Evolutionary conservation across 495 filamentous ascomycete species (phyloP).

Genomic region (Aspergillus homomorphus): DNA sequence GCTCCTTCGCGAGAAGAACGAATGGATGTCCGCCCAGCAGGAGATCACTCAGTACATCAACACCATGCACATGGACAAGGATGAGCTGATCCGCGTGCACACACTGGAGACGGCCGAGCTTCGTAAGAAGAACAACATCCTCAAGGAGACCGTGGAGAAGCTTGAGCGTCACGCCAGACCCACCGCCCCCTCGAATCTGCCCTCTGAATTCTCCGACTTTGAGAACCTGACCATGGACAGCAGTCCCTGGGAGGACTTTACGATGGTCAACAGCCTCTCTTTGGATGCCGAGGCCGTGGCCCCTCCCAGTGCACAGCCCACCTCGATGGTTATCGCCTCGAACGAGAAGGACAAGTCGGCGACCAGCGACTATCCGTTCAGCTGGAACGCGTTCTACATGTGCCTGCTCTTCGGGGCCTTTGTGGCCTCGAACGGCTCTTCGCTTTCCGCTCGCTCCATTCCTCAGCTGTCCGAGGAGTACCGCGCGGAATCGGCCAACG

Average conservation of each 20-base stretch:
- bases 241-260: conserved; percentile 74
- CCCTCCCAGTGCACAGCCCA: conserved; percentile 18
- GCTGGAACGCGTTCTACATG: conserved; percentile 62
- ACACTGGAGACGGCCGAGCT: conserved; percentile 92
- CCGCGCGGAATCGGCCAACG: conserved; percentile 83
- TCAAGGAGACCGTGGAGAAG: conserved; percentile 81
- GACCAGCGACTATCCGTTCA: conserved; percentile 56
- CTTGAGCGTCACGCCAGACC: conserved; percentile 65
- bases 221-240: conserved; percentile 77
- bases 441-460: conserved; percentile 58
- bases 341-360: conserved; percentile 61
- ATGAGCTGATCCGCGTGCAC: conserved; percentile 83
- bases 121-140: conserved; percentile 89
- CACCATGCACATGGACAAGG: conserved; percentile 77
- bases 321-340: conserved; percentile 22
- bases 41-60: conserved; percentile 73
- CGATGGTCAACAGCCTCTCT: conserved; percentile 60
- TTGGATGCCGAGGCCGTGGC: conserved; percentile 44
- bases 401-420: conserved; percentile 96
- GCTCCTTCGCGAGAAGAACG: conserved; percentile 63
- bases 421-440: conserved; percentile 78
- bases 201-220: conserved; percentile 73
- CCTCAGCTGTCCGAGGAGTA: conserved; percentile 91
- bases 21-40: conserved; percentile 64
- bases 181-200: conserved; percentile 55